These are phyloP conservation scores for Oryza officinalis DNA, from an alignment of 176 grass and related monocot genomes.

Conservation along the genomic window DNA sequence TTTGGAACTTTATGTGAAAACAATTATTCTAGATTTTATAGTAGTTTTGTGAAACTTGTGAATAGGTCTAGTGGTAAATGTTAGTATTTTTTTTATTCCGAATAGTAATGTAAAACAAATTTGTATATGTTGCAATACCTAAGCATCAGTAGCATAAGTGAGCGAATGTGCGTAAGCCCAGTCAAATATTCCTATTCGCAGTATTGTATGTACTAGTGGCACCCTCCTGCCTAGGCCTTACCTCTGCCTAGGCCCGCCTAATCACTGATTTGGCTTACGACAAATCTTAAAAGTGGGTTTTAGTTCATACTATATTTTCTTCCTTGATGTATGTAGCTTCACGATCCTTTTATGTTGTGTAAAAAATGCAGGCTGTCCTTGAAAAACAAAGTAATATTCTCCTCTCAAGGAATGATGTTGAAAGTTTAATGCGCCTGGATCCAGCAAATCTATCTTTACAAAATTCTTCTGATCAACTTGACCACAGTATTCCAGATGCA, in stretches of 20 bases:
- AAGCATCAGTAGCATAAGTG: background rate
- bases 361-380: slow-evolving; percentile 75
- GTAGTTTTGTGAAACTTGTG: background rate
- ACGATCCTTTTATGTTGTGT: slow-evolving; percentile 41
- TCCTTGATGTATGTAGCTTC: background rate
- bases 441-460: slow-evolving; percentile 72
- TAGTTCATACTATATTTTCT: background rate
- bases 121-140: background rate
- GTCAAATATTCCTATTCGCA: no score
- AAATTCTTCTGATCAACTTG: slow-evolving; percentile 57
- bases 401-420: slow-evolving; percentile 88
- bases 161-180: no score
- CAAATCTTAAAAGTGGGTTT: background rate
- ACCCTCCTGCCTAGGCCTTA: background rate
- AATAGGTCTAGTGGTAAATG: background rate
- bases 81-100: background rate
- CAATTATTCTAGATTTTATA: background rate
- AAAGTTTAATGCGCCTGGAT: slow-evolving; percentile 88
- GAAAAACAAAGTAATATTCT: slow-evolving; percentile 98
- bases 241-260: background rate
- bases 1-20: background rate
- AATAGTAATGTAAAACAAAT: background rate
- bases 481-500: slow-evolving; percentile 51
- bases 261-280: background rate
- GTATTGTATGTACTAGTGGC: no score